Evolutionary conservation across 2,329 filamentous ascomycete species (phyloP).

Genomic region (Monosporascus sp.): DNA sequence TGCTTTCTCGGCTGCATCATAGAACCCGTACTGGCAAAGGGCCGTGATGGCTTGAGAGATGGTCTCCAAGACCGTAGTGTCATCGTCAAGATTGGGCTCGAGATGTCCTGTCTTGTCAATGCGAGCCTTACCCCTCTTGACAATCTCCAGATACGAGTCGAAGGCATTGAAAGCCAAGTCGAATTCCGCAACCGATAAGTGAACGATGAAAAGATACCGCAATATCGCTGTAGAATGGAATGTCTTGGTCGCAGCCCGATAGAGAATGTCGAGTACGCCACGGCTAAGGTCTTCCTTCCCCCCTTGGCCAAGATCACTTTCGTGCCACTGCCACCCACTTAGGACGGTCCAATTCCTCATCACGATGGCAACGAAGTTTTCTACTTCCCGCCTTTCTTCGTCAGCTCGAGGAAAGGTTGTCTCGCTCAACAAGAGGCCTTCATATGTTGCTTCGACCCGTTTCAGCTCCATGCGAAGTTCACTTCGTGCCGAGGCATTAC

Average conservation of each 20-base stretch:
- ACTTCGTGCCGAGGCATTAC: constrained; percentile 49
- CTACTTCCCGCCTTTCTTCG: constrained; percentile 71
- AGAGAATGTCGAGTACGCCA: constrained; percentile 79
- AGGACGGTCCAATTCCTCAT: constrained; percentile 82
- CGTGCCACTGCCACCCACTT: constrained; percentile 73
- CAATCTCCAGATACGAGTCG: constrained; percentile 85
- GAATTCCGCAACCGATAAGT: constrained; percentile 84
- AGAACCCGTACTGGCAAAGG: constrained; percentile 75
- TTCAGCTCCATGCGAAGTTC: constrained; percentile 74
- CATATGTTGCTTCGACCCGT: constrained; percentile 72
- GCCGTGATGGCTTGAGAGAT: constrained; percentile 74
- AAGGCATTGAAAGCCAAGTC: constrained; percentile 87
- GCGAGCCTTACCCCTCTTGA: constrained; percentile 77
- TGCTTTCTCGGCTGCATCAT: constrained; percentile 72
- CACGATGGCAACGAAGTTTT: constrained; percentile 72
- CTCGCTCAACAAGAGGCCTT: constrained; percentile 70
- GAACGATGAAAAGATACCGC: constrained; percentile 79
- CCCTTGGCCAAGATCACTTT: constrained; percentile 74
- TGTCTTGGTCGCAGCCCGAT: constrained; percentile 84
- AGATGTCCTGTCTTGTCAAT: constrained; percentile 70
- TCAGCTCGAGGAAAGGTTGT: constrained; percentile 80
- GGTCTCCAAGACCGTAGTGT: constrained; percentile 70
- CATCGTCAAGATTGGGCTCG: constrained; percentile 70
- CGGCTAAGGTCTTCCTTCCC: constrained; percentile 71
- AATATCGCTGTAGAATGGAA: constrained; percentile 92